These are phyloP conservation scores for Trichoderma gamsii DNA, from an alignment of 495 filamentous ascomycete species.

Conservation along the genomic window DNA sequence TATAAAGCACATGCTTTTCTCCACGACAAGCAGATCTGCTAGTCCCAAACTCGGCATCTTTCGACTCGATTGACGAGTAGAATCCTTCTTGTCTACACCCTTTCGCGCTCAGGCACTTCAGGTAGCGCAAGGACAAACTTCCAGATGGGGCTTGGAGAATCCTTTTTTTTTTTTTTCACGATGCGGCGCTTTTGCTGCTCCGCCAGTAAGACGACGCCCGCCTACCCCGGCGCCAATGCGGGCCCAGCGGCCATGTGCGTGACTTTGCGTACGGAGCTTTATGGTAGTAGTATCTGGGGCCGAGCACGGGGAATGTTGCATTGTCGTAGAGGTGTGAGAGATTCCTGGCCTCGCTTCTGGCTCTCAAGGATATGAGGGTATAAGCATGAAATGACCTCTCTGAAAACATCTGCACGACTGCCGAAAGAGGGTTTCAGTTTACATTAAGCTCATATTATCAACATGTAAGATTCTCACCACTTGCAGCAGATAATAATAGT, in stretches of 20 bases:
- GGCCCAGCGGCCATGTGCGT: background rate
- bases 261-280: background rate
- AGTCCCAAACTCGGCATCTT: background rate
- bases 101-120: background rate
- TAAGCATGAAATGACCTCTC: background rate
- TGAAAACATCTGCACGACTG: background rate
- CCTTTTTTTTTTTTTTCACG: background rate
- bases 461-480: background rate
- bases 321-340: background rate
- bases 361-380: background rate
- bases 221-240: conserved; percentile 3
- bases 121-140: background rate
- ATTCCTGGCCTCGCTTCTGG: background rate
- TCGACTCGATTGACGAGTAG: background rate
- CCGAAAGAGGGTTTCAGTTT: too few species aligned
- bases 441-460: background rate
- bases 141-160: background rate
- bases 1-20: background rate
- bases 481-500: background rate
- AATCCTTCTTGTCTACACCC: background rate
- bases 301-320: background rate
- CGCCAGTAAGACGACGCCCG: conserved; percentile 1
- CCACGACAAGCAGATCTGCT: background rate
- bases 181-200: background rate
- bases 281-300: background rate